Conservation (phyloP, 805 yeast species). For the Brettanomyces sp. region DNA sequence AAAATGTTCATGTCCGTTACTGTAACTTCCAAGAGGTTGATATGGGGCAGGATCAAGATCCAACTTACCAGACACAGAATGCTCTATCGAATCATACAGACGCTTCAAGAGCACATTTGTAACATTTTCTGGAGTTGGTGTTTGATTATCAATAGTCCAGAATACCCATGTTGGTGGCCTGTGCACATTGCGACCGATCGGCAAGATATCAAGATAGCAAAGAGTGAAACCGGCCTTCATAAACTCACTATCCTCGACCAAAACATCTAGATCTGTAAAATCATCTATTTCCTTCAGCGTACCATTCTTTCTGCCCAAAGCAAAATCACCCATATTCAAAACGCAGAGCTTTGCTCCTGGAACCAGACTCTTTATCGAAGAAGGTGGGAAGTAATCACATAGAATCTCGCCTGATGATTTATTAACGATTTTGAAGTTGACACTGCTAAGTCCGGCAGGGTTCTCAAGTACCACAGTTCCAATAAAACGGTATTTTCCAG, state of each 20-base stretch:
- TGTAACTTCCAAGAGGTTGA: constrained; percentile 21
- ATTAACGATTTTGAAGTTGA: constrained; percentile 38
- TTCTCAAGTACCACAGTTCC: constrained; percentile 44
- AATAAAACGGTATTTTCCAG: constrained; percentile 41
- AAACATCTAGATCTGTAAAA: constrained; percentile 30
- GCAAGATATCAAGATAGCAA: constrained; percentile 25
- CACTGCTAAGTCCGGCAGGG: constrained; percentile 50
- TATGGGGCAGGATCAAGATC: constrained; percentile 1
- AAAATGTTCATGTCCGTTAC: constrained; percentile 8
- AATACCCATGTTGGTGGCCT: constrained; percentile 19
- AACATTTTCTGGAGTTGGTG: constrained; percentile 25
- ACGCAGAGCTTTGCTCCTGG: constrained; percentile 43
- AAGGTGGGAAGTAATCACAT: constrained; percentile 44
- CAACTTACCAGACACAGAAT: constrained; percentile 9
- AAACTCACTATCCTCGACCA: constrained; percentile 50
- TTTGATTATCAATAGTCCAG: constrained; percentile 25
- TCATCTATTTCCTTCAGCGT: constrained; percentile 11
- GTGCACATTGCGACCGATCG: neutral
- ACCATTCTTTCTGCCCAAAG: constrained; percentile 1
- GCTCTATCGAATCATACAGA: constrained; percentile 36
- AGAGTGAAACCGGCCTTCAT: constrained; percentile 42
- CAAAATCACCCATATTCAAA: constrained; percentile 42
- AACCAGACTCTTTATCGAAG: constrained; percentile 46
- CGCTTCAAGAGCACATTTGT: constrained; percentile 38
- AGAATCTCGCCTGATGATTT: constrained; percentile 21